Percentiles rank a stretch among this genome's conserved stretches.
phyloP scores from a whole-genome alignment of 352 stramenopile genomes.

The Pythium aphanidermatum region DNA sequence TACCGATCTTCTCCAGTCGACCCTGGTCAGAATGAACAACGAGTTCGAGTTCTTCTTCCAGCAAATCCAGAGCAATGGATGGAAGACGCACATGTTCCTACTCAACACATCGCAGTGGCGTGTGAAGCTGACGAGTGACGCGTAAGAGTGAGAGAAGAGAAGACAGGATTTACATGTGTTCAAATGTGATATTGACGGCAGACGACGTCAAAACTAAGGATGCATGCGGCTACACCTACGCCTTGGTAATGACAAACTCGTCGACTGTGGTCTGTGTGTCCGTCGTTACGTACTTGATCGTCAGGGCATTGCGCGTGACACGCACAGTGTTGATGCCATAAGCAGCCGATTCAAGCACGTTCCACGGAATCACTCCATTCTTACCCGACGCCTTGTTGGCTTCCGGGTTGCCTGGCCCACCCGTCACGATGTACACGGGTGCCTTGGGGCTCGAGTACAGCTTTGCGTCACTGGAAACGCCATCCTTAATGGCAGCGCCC shows the following conservation, averaged over 20 bases:
- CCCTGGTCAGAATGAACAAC: conserved; percentile 36
- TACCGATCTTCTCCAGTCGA: conserved; percentile 38
- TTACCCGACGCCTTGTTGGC: conserved; percentile 25
- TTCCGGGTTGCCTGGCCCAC: conserved; percentile 55
- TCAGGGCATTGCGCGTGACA: conserved; percentile 25
- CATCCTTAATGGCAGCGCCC: conserved; percentile 30
- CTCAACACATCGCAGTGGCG: conserved; percentile 60
- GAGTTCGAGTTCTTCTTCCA: conserved; percentile 66
- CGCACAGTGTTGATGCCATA: conserved; percentile 35
- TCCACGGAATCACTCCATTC: conserved; percentile 25
- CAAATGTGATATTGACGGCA: no score
- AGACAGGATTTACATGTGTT: background rate
- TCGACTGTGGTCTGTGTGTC: conserved; percentile 20
- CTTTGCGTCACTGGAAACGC: conserved; percentile 41
- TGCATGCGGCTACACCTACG: conserved; percentile 2
- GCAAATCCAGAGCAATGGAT: conserved; percentile 51
- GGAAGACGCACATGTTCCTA: conserved; percentile 69
- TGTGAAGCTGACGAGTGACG: conserved; percentile 47
- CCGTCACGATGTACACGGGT: conserved; percentile 63
- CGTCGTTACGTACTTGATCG: conserved; percentile 26
- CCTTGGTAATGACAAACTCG: conserved; percentile 39
- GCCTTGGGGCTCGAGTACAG: conserved; percentile 53
- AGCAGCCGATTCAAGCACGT: conserved; percentile 26
- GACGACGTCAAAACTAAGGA: no score
- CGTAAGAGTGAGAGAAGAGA: conserved; percentile 11